Evolutionary conservation across 192 early-diverging fungal genomes (phyloP).

Genomic region (Glomus cerebriforme): DNA sequence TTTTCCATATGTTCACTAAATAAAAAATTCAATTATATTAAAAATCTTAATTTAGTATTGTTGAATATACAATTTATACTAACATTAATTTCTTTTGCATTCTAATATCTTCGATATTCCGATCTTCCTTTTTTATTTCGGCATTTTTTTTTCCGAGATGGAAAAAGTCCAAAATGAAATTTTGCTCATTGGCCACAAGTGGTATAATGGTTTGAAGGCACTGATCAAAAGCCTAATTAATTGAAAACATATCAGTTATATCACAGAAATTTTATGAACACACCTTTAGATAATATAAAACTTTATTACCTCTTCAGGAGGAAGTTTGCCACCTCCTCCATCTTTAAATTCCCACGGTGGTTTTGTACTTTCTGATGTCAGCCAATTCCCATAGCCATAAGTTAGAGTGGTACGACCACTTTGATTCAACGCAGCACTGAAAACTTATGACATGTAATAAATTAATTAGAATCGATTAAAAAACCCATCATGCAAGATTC

Average conservation of each 20-base stretch:
- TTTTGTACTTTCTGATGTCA: background rate
- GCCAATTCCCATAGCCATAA: constrained; percentile 1
- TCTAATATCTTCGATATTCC: constrained; percentile 61
- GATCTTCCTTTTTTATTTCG: constrained; percentile 20
- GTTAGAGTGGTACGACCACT: background rate
- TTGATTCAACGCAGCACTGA: constrained; percentile 22
- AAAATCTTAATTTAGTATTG: background rate
- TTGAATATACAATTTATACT: constrained; percentile 30
- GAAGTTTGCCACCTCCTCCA: constrained; percentile 28
- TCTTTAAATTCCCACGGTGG: constrained; percentile 29
- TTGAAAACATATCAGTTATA: too few relatives aligned
- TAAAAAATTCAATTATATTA: background rate
- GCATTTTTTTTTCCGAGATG: constrained; percentile 55
- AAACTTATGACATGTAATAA: background rate
- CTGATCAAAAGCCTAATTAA: constrained; percentile 60
- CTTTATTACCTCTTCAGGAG: constrained; percentile 28
- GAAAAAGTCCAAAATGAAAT: constrained; percentile 89
- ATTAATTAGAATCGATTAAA: background rate
- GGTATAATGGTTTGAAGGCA: constrained; percentile 62
- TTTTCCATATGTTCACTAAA: constrained; percentile 79
- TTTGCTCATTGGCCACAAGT: constrained; percentile 84
- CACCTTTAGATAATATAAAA: background rate
- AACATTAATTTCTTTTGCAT: constrained; percentile 66
- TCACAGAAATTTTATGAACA: background rate
- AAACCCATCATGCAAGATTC: background rate